A percentile compares a stretch with the other conserved stretches of the same genome.
phyloP scores from a whole-genome alignment of 1,139 yeast genomes.

The Sugiyamaella grinbergsii region DNA sequence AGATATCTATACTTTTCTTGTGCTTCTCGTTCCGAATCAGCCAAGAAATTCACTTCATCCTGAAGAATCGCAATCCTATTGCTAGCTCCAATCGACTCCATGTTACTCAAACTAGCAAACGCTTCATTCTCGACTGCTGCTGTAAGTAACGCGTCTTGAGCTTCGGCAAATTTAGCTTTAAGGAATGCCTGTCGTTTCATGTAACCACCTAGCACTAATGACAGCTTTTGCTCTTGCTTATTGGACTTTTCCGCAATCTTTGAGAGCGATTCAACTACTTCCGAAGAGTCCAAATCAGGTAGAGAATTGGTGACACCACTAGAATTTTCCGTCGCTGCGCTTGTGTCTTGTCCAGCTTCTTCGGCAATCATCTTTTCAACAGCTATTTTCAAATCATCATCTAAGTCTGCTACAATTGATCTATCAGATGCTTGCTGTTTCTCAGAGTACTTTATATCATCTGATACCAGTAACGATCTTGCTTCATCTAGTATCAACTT shows the following conservation, averaged over 20 bases:
- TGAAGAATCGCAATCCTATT: slow-evolving; percentile 43
- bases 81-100: slow-evolving; percentile 44
- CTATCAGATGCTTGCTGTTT: slow-evolving; percentile 14
- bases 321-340: not conserved
- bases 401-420: slow-evolving; percentile 46
- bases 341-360: slow-evolving; percentile 31
- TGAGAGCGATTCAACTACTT: slow-evolving; percentile 25
- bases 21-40: slow-evolving; percentile 45
- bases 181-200: slow-evolving; percentile 41
- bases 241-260: slow-evolving; percentile 40
- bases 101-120: slow-evolving; percentile 33
- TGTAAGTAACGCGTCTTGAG: slow-evolving; percentile 38
- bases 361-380: slow-evolving; percentile 43
- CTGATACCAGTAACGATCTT: slow-evolving; percentile 50
- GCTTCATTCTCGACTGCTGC: slow-evolving; percentile 37
- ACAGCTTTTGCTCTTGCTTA: slow-evolving; percentile 44
- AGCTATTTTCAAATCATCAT: slow-evolving; percentile 41
- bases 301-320: not conserved
- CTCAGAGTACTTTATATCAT: slow-evolving; percentile 45
- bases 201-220: slow-evolving; percentile 44
- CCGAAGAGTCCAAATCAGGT: slow-evolving; percentile 1
- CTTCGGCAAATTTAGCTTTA: slow-evolving; percentile 35
- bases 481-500: slow-evolving; percentile 46
- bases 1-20: slow-evolving; percentile 34
- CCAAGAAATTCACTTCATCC: slow-evolving; percentile 46